Conservation (phyloP, 768 basidiomycete genomes). For the Phylloporus rhodoxanthus region DNA sequence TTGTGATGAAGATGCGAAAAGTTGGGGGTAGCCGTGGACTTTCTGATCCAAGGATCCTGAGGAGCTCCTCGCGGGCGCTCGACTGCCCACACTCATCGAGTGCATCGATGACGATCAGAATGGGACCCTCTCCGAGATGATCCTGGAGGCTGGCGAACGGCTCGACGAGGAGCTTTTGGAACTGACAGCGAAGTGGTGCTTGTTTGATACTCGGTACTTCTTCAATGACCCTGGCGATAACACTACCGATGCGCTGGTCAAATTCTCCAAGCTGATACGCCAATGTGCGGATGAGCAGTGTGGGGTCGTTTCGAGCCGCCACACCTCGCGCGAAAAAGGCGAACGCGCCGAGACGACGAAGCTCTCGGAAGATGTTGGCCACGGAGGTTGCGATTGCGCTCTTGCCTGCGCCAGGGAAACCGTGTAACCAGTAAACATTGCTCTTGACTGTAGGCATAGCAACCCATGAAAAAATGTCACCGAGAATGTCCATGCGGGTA, state of each 20-base stretch:
- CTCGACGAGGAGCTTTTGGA: conserved; percentile 31
- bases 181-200: conserved; percentile 27
- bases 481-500: conserved; percentile 28
- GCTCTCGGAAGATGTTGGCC: conserved; percentile 29
- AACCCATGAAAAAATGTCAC: conserved; percentile 23
- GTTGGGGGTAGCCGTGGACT: conserved; percentile 15
- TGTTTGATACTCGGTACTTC: conserved; percentile 27
- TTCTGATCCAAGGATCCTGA: conserved; percentile 25
- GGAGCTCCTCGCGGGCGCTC: conserved; percentile 21
- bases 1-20: conserved; percentile 30
- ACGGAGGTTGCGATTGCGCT: conserved; percentile 34
- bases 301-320: conserved; percentile 25
- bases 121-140: conserved; percentile 22
- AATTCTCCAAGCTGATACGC: conserved; percentile 33
- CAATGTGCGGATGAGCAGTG: conserved; percentile 30
- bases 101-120: conserved; percentile 32
- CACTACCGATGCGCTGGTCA: conserved; percentile 24
- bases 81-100: conserved; percentile 31
- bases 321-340: conserved; percentile 33
- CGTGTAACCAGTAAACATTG: conserved; percentile 32
- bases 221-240: conserved; percentile 23
- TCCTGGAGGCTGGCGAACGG: conserved; percentile 19
- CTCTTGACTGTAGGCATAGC: conserved; percentile 13
- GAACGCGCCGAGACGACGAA: conserved; percentile 33
- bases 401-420: conserved; percentile 34